Base-by-base conservation (phyloP, 345 rosid genomes). In the Populus tremula region DNA sequence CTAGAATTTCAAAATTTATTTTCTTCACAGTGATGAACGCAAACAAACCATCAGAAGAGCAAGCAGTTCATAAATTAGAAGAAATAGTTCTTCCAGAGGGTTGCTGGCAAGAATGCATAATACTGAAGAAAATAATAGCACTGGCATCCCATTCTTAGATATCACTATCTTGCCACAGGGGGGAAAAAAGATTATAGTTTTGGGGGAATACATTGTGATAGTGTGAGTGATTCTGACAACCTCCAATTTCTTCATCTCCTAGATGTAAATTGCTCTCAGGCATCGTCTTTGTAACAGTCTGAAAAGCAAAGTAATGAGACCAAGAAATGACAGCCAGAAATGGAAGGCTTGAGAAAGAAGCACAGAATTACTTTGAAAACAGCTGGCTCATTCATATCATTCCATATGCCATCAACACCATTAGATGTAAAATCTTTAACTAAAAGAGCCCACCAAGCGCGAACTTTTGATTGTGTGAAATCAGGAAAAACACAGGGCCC, bases 351-450 rank as follows among this genome's bases (percentile, higher is more conserved):
- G 8, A 71, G 53, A 65, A 78, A 23, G 14, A 29, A 76, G n/a
- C 31, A 56, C 7, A 69, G 63, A 69, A 70, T 78, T 80, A 93
- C 98, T 92, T 93, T 91, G 82, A 94, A 94, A 70, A 94, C 67
- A 73, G 97, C 88, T 9, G 98, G 97, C 86, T 94, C 98, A 25
- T 94, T 94, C 98, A 94, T 94, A 83, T 94, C 97, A 70, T 94
- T 94, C 98, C 98, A 93, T 82, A 94, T 94, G 67, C 98, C 98
- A 85, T 94, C 97, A 75, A 93, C 97, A 69, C 97, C 97, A 85
- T 88, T 89, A 77, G 93, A 86, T 76, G 81, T 66, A 59, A 93
- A 94, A 76, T 91, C 95, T 75, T 88, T 93, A 67, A 94, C 97
- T 62, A 88, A 83, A 85, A 71, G 76, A 45, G 95, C 94, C 98